Evolutionary conservation across 345 rosid species (phyloP).

Genomic region (Carallia pectinifolia): DNA sequence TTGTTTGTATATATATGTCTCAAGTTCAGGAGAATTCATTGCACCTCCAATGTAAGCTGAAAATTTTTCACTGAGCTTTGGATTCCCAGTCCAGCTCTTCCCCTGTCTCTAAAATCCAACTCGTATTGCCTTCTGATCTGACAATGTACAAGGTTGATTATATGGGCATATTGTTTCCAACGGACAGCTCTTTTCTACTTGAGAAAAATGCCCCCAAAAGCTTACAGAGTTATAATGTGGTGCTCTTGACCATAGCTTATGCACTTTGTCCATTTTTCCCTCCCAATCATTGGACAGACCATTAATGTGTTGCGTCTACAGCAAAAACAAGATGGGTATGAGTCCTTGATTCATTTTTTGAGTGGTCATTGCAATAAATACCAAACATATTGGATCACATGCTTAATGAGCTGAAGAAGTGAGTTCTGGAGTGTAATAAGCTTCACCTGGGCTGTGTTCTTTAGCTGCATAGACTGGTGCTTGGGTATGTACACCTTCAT

Average conservation of each 20-base stretch:
- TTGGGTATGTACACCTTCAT: slow-evolving; percentile 69
- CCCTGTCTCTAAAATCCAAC: slow-evolving; percentile 78
- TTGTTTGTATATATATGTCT: background rate
- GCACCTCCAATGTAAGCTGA: slow-evolving; percentile 77
- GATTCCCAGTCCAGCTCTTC: slow-evolving; percentile 68
- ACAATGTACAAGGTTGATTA: background rate
- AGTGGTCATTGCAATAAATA: background rate
- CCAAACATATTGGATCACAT: background rate
- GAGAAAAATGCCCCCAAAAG: background rate
- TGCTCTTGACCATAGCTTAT: slow-evolving; percentile 55
- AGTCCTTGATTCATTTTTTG: background rate
- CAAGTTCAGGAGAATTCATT: background rate
- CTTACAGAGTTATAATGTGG: slow-evolving; percentile 74
- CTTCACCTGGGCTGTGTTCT: slow-evolving; percentile 51
- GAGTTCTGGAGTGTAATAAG: slow-evolving; percentile 5
- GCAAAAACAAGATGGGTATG: background rate
- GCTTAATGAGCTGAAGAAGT: background rate
- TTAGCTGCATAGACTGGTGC: slow-evolving; percentile 73
- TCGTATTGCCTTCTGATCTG: slow-evolving; percentile 71
- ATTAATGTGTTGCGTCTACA: slow-evolving; percentile 58
- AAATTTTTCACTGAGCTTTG: slow-evolving; percentile 85
- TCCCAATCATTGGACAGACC: slow-evolving; percentile 70
- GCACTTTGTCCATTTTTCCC: slow-evolving; percentile 54
- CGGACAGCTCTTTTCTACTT: background rate
- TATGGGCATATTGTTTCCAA: slow-evolving; percentile 7